Evolutionary conservation across 257 asterid species (phyloP).

Genomic region (Rhazya stricta): DNA sequence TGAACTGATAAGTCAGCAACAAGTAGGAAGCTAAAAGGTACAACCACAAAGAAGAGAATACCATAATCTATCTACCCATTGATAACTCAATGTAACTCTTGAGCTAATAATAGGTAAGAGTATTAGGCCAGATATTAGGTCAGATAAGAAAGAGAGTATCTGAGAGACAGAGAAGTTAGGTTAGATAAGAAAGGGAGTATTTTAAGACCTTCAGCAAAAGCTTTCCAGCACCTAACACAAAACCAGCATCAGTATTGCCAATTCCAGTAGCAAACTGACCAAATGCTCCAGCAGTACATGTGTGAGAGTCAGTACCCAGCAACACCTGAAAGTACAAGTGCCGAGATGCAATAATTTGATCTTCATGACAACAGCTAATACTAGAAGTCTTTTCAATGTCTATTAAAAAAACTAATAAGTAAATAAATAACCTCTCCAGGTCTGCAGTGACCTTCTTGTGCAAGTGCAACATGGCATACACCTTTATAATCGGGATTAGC

Average conservation of each 20-base stretch:
- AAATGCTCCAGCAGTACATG: slow-evolving; percentile 98
- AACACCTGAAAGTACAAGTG: slow-evolving; percentile 50
- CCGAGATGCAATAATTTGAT: neutral
- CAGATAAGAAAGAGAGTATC: neutral
- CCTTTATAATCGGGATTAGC: slow-evolving; percentile 98
- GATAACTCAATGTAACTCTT: neutral
- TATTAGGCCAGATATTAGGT: too few species aligned
- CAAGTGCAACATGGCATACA: slow-evolving; percentile 95
- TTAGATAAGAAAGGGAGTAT: neutral
- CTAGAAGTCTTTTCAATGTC: neutral
- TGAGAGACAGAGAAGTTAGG: slow-evolving; percentile 3
- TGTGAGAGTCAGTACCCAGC: slow-evolving; percentile 90
- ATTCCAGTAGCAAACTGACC: slow-evolving; percentile 96
- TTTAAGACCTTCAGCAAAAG: slow-evolving; percentile 79
- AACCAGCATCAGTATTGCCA: slow-evolving; percentile 96
- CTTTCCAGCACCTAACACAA: slow-evolving; percentile 90
- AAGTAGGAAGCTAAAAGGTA: neutral
- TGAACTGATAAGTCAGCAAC: neutral
- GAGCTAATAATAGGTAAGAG: neutral
- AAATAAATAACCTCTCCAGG: slow-evolving; percentile 75
- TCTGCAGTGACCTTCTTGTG: slow-evolving; percentile 98
- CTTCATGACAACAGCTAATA: neutral
- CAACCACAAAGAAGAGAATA: neutral
- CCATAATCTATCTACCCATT: neutral
- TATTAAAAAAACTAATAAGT: neutral